Evolutionary conservation across 2,329 filamentous ascomycete genomes (phyloP).

Genomic region (Fusarium lyarnte): DNA sequence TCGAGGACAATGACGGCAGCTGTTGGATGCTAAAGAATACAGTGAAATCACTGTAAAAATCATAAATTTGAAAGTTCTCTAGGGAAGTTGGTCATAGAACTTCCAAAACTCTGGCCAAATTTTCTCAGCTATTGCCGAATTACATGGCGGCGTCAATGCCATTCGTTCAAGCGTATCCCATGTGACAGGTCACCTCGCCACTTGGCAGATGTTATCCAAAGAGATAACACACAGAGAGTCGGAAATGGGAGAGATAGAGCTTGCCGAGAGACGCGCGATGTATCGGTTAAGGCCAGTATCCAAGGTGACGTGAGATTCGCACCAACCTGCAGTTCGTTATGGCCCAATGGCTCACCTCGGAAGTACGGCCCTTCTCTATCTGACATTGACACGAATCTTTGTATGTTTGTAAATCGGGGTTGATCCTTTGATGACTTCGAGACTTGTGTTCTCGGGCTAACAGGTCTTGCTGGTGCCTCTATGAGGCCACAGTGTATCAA

Average conservation of each 20-base stretch:
- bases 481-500: not conserved
- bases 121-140: not conserved
- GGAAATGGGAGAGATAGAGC: not conserved
- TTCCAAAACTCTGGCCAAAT: not conserved
- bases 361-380: not conserved
- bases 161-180: not conserved
- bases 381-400: not conserved
- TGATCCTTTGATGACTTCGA: not conserved
- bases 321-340: not conserved
- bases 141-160: not conserved
- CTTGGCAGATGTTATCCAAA: constrained; percentile 5
- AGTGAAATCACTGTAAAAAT: not conserved
- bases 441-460: not conserved
- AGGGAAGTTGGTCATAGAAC: not conserved
- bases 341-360: not conserved
- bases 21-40: not conserved
- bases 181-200: constrained; percentile 29
- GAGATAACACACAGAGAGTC: not conserved
- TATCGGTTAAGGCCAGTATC: constrained; percentile 1
- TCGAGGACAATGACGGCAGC: not conserved
- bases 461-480: not conserved
- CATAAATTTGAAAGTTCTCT: not conserved
- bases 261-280: constrained; percentile 12
- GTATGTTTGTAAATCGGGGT: not conserved
- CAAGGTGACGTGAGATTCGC: not conserved